Conservation (phyloP, 768 basidiomycete genomes). For the Termitomyces sp. region DNA sequence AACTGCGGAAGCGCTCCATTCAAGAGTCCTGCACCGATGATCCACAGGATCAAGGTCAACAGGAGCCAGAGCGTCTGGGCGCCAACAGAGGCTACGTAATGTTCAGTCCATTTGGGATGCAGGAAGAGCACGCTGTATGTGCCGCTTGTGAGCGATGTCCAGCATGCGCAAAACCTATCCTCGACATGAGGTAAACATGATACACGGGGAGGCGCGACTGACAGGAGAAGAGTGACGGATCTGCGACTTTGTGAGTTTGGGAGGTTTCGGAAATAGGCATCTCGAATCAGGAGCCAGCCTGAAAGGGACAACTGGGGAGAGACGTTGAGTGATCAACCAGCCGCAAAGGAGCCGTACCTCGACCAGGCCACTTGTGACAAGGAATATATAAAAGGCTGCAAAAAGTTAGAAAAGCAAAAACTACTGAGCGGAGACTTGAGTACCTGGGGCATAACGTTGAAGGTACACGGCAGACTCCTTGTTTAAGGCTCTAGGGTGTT, state of each 20-base stretch:
- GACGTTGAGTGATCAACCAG: neutral
- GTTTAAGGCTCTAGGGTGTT: slow-evolving; percentile 41
- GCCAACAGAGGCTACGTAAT: slow-evolving; percentile 49
- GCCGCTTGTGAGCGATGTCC: slow-evolving; percentile 52
- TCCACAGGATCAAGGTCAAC: slow-evolving; percentile 56
- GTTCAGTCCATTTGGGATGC: slow-evolving; percentile 51
- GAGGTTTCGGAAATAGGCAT: slow-evolving; percentile 44
- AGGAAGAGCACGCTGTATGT: slow-evolving; percentile 52
- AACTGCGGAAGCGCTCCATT: slow-evolving; percentile 43
- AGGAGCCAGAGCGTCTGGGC: slow-evolving; percentile 56
- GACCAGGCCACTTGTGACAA: slow-evolving; percentile 42
- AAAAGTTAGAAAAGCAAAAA: neutral
- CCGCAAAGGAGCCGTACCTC: slow-evolving; percentile 26
- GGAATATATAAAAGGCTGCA: slow-evolving; percentile 37
- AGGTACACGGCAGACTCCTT: slow-evolving; percentile 41
- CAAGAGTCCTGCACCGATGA: slow-evolving; percentile 46
- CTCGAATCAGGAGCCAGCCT: slow-evolving; percentile 57
- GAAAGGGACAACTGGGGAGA: slow-evolving; percentile 41
- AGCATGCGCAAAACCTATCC: slow-evolving; percentile 50
- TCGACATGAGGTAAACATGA: neutral
- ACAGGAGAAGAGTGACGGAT: slow-evolving; percentile 46
- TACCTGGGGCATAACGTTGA: slow-evolving; percentile 49
- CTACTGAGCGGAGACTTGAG: slow-evolving; percentile 12
- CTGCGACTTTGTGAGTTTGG: slow-evolving; percentile 39
- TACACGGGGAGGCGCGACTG: slow-evolving; percentile 12